phyloP scores from a whole-genome alignment of 768 basidiomycete species.

The Melanogaster broomeanus region DNA sequence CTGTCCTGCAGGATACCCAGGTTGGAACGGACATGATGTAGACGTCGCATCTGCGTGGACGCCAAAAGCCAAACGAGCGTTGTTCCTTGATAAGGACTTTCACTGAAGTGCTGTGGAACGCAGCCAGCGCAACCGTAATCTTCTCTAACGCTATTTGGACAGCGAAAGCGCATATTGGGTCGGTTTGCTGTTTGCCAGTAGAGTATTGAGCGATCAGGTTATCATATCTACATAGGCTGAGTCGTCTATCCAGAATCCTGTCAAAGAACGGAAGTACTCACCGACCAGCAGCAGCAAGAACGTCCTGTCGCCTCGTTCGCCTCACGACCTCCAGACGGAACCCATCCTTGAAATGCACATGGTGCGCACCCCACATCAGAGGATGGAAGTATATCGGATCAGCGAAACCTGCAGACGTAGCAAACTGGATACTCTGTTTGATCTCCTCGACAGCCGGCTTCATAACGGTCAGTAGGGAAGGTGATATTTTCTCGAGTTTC shows the following conservation, averaged over 20 bases:
- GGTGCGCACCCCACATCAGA: conserved; percentile 69
- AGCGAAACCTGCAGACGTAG: conserved; percentile 60
- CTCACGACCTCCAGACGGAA: conserved; percentile 75
- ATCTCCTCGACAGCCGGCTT: conserved; percentile 59
- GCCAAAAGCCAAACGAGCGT: conserved; percentile 86
- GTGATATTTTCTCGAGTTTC: conserved; percentile 62
- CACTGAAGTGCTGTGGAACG: conserved; percentile 66
- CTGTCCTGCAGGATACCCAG: conserved; percentile 76
- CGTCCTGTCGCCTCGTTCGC: conserved; percentile 63
- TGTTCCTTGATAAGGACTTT: conserved; percentile 74
- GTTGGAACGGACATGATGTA: conserved; percentile 80
- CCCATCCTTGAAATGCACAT: conserved; percentile 68
- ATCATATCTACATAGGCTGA: conserved; percentile 58
- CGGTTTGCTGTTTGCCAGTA: conserved; percentile 52
- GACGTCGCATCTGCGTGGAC: conserved; percentile 86
- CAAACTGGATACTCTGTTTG: conserved; percentile 60
- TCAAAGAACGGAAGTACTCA: conserved; percentile 28
- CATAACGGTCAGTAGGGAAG: conserved; percentile 50
- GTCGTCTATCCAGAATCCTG: background rate
- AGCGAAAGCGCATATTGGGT: conserved; percentile 65
- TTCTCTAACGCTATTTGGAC: conserved; percentile 80
- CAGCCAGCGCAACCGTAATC: conserved; percentile 67
- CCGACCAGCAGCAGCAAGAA: conserved; percentile 84
- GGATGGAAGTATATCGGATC: conserved; percentile 70
- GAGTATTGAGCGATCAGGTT: conserved; percentile 63